phyloP scores from a whole-genome alignment of 208 protist genomes.

The Tritrichomonas musculus region DNA sequence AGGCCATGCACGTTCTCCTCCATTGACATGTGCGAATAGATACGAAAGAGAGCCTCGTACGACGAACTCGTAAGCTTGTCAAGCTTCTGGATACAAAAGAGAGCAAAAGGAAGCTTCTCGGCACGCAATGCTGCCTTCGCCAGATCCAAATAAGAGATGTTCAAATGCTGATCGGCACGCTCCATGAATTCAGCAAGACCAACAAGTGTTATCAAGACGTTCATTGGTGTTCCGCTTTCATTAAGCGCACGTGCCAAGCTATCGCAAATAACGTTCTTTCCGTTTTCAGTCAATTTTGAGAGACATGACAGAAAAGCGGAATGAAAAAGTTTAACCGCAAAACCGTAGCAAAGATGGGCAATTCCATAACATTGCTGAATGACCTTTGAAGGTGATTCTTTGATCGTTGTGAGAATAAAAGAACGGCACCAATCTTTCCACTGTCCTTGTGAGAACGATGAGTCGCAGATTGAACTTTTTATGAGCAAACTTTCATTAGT shows the following conservation, averaged over 20 bases:
- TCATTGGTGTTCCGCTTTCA: background rate
- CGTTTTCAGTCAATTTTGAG: background rate
- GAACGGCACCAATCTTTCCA: background rate
- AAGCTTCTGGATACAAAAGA: background rate
- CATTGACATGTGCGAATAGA: background rate
- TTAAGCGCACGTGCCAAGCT: background rate
- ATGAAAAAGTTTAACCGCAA: background rate
- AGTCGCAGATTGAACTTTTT: background rate
- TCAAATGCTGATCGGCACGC: background rate
- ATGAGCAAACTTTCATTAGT: too few relatives aligned
- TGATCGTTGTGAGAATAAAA: background rate
- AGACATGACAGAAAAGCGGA: background rate
- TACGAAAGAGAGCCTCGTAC: background rate
- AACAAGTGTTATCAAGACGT: slow-evolving; percentile 12
- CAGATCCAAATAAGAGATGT: background rate
- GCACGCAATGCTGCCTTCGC: background rate
- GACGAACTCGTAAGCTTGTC: background rate
- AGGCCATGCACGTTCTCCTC: slow-evolving; percentile 5
- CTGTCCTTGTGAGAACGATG: background rate
- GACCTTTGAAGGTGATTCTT: background rate
- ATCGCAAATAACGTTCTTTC: background rate
- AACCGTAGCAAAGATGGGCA: background rate
- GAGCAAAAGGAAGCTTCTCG: slow-evolving; percentile 12
- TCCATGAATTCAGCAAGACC: background rate
- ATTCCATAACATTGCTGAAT: background rate